Conservation (phyloP, 805 yeast species). For the Starmera dryadoides region DNA sequence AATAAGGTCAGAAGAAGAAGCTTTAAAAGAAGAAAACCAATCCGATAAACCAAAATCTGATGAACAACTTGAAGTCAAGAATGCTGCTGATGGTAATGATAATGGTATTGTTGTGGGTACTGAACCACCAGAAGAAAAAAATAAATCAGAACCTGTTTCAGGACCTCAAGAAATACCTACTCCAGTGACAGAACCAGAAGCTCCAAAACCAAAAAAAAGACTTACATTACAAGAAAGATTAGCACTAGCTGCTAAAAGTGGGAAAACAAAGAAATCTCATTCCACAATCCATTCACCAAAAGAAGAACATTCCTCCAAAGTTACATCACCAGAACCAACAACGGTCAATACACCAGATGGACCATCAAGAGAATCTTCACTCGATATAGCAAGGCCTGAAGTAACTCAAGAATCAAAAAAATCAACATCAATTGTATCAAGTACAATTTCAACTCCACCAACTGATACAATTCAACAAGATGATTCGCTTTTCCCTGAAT, state of each 20-base stretch:
- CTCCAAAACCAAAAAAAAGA: conserved; percentile 38
- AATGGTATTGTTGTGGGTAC: too few relatives aligned
- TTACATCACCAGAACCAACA: background rate
- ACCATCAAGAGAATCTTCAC: background rate
- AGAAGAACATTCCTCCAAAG: background rate
- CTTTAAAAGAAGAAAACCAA: too few relatives aligned
- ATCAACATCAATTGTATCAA: too few relatives aligned
- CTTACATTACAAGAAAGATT: conserved; percentile 79
- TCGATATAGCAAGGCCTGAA: background rate
- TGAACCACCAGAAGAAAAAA: too few relatives aligned
- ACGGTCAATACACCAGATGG: background rate
- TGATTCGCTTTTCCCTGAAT: background rate
- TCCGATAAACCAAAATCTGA: too few relatives aligned
- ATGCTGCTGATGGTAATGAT: too few relatives aligned
- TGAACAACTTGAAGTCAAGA: too few relatives aligned
- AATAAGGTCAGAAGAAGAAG: too few relatives aligned
- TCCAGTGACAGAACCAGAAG: background rate
- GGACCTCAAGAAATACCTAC: too few relatives aligned
- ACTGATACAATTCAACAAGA: conserved; percentile 5
- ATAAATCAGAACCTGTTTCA: too few relatives aligned
- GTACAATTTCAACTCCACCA: background rate
- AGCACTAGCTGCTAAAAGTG: conserved; percentile 65
- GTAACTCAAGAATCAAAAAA: background rate
- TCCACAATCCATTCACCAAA: background rate
- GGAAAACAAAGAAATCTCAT: conserved; percentile 19